Evolutionary conservation across 2,329 filamentous ascomycete genomes (phyloP).

Genomic region (Phaeosphaeriaceae sp.): DNA sequence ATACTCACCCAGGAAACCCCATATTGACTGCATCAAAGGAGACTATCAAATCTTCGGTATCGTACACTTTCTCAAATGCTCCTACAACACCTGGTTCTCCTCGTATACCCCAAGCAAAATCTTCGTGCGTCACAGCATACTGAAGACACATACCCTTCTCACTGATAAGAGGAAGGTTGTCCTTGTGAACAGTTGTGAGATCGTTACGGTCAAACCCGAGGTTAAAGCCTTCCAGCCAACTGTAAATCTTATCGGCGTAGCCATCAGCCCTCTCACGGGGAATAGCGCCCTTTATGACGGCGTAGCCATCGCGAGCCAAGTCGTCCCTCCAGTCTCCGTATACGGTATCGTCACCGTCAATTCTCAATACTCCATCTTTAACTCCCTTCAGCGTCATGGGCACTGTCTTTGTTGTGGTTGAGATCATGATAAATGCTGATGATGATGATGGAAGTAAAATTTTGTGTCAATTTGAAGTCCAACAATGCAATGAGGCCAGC

Average conservation of each 20-base stretch:
- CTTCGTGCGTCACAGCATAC: slow-evolving; percentile 50
- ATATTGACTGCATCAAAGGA: slow-evolving; percentile 50
- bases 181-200: slow-evolving; percentile 24
- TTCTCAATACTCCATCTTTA: slow-evolving; percentile 11
- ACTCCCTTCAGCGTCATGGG: slow-evolving; percentile 14
- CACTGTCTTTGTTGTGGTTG: slow-evolving; percentile 17
- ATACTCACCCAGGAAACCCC: slow-evolving; percentile 35
- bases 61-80: slow-evolving; percentile 46
- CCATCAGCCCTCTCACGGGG: slow-evolving; percentile 48
- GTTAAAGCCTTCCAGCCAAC: slow-evolving; percentile 43
- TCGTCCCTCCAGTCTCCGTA: slow-evolving; percentile 48
- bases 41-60: slow-evolving; percentile 45
- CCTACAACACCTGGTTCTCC: slow-evolving; percentile 49
- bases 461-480: not conserved
- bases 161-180: slow-evolving; percentile 25
- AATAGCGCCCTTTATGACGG: slow-evolving; percentile 56
- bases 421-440: slow-evolving; percentile 14
- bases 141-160: slow-evolving; percentile 30
- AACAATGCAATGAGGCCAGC: not conserved
- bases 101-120: slow-evolving; percentile 51
- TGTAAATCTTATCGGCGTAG: slow-evolving; percentile 40
- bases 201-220: slow-evolving; percentile 31
- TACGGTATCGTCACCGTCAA: slow-evolving; percentile 26
- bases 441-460: not conserved
- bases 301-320: slow-evolving; percentile 51